phyloP scores from a whole-genome alignment of 2,329 filamentous ascomycete genomes.

The Claviceps purpurea region DNA sequence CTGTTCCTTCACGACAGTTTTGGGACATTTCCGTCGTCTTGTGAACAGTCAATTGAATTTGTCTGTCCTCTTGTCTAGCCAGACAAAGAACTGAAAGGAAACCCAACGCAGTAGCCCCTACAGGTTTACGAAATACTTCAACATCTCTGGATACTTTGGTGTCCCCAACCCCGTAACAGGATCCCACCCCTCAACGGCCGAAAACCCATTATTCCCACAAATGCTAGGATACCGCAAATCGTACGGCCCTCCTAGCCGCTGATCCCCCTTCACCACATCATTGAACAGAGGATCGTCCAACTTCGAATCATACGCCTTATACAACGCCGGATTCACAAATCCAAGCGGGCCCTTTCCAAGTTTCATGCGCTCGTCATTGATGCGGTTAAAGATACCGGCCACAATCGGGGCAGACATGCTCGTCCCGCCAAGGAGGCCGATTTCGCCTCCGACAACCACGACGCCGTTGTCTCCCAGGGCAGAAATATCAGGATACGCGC shows the following conservation, averaged over 20 bases:
- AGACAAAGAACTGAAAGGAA: no score
- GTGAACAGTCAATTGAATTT: no score
- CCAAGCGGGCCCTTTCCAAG: not conserved
- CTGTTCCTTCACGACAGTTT: no score
- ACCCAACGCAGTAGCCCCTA: no score
- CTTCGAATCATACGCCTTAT: not conserved
- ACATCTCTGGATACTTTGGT: not conserved
- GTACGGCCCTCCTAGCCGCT: no score
- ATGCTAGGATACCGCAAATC: no score
- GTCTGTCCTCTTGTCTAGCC: no score
- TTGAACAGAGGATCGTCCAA: no score
- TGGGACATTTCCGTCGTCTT: no score
- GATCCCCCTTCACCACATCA: no score
- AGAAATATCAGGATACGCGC: not conserved
- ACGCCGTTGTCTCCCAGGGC: not conserved
- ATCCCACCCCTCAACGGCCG: not conserved
- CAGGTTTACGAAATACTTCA: no score
- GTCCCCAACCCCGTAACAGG: not conserved
- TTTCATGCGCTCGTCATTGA: not conserved
- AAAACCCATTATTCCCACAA: not conserved
- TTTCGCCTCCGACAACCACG: not conserved
- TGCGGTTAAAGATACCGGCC: not conserved
- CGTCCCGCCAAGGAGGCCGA: not conserved
- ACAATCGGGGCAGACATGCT: not conserved
- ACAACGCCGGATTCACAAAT: not conserved